Conservation (phyloP, 768 basidiomycete genomes). For the Pholiota molesta region DNA sequence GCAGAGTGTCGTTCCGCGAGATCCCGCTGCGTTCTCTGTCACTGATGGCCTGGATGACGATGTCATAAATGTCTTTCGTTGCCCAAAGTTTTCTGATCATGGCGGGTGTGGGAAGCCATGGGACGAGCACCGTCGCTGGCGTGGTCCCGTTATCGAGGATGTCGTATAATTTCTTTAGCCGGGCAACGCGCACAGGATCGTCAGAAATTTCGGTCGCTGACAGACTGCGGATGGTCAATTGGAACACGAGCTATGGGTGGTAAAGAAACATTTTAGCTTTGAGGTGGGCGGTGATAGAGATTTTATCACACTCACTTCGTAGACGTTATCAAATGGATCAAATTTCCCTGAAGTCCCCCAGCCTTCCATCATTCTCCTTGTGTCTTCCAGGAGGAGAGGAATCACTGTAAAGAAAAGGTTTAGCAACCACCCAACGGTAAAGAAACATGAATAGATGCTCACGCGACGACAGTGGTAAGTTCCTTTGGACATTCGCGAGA, state of each 20-base stretch:
- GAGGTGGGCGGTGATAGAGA: background rate
- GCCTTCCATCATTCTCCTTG: slow-evolving; percentile 56
- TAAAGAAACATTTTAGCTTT: slow-evolving; percentile 4
- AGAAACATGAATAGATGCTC: slow-evolving; percentile 30
- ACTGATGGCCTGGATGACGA: slow-evolving; percentile 59
- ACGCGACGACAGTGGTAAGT: slow-evolving; percentile 63
- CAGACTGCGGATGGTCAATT: slow-evolving; percentile 69
- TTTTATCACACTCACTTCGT: slow-evolving; percentile 50
- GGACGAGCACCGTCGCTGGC: slow-evolving; percentile 70
- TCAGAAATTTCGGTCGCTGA: slow-evolving; percentile 72
- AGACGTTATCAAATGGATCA: slow-evolving; percentile 73
- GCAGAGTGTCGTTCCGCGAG: slow-evolving; percentile 66
- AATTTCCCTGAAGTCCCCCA: slow-evolving; percentile 70
- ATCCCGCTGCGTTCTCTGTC: slow-evolving; percentile 60
- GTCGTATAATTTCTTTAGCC: slow-evolving; percentile 68
- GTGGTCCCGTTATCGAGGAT: slow-evolving; percentile 71
- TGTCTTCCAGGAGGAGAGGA: slow-evolving; percentile 65
- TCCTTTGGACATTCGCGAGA: slow-evolving; percentile 62
- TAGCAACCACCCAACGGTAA: slow-evolving; percentile 2
- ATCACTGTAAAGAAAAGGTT: slow-evolving; percentile 52
- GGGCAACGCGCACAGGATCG: slow-evolving; percentile 60
- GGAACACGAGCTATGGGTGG: slow-evolving; percentile 62
- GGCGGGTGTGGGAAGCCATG: slow-evolving; percentile 76
- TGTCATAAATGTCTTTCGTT: slow-evolving; percentile 77
- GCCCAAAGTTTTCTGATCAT: slow-evolving; percentile 73